phyloP scores from a whole-genome alignment of 495 filamentous ascomycete genomes.

The Hypoxylon crocopeplum region DNA sequence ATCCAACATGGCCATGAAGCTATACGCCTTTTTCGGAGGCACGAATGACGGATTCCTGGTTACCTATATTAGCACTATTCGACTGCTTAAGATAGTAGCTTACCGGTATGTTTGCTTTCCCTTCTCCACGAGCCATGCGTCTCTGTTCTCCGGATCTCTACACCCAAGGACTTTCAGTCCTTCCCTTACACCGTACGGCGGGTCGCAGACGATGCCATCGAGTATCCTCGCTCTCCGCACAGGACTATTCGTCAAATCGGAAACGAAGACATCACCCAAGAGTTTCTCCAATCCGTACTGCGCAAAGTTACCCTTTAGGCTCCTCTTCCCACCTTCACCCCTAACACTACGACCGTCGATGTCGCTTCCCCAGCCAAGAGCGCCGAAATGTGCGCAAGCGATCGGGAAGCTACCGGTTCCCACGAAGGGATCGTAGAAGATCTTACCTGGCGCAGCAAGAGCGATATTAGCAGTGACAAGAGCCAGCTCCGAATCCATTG shows the following conservation, averaged over 20 bases:
- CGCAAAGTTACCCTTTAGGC: slow-evolving; percentile 75
- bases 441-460: slow-evolving; percentile 77
- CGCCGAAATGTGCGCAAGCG: slow-evolving; percentile 88
- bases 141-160: slow-evolving; percentile 69
- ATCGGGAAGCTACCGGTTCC: slow-evolving; percentile 92
- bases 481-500: slow-evolving; percentile 93
- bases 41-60: slow-evolving; percentile 80
- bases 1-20: slow-evolving; percentile 85
- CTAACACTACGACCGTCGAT: slow-evolving; percentile 89
- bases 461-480: slow-evolving; percentile 93
- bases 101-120: slow-evolving; percentile 75
- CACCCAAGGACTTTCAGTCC: slow-evolving; percentile 86
- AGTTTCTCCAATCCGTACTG: slow-evolving; percentile 75
- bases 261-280: slow-evolving; percentile 78
- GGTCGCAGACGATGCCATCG: slow-evolving; percentile 95
- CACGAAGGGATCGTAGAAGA: slow-evolving; percentile 93
- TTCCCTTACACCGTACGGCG: slow-evolving; percentile 96
- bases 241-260: slow-evolving; percentile 90
- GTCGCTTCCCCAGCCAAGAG: slow-evolving; percentile 79
- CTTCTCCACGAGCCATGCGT: slow-evolving; percentile 67
- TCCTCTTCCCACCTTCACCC: slow-evolving; percentile 61
- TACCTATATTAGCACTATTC: slow-evolving; percentile 39
- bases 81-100: slow-evolving; percentile 25
- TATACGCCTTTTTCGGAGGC: slow-evolving; percentile 88
- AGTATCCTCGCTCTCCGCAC: slow-evolving; percentile 68